phyloP scores from a whole-genome alignment of 495 filamentous ascomycete genomes.

The Peziza echinospora region DNA sequence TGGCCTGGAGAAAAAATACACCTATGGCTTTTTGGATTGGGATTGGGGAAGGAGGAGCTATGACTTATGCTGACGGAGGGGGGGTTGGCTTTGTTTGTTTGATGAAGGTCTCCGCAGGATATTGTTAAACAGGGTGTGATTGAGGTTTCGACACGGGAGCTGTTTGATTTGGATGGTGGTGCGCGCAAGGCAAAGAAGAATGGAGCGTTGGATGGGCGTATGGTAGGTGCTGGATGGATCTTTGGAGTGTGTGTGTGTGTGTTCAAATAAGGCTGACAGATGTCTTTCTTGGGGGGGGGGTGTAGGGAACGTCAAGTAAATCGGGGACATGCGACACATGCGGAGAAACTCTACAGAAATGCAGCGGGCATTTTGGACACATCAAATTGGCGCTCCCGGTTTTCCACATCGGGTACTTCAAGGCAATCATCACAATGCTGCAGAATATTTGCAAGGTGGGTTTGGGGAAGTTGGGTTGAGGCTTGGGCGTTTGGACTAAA shows the following conservation, averaged over 20 bases:
- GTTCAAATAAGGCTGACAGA: background rate
- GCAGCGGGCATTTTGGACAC: conserved; percentile 90
- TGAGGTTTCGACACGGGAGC: conserved; percentile 71
- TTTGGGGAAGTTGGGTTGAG: background rate
- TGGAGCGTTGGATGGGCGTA: conserved; percentile 65
- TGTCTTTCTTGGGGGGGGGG: background rate
- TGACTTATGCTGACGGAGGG: too few relatives aligned
- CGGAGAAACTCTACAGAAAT: conserved; percentile 47
- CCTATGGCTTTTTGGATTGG: conserved; percentile 7
- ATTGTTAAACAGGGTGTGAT: conserved; percentile 85
- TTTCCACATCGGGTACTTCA: conserved; percentile 90
- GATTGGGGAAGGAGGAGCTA: too few relatives aligned
- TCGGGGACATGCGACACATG: conserved; percentile 59
- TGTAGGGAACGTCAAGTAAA: conserved; percentile 66
- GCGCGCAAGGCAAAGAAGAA: conserved; percentile 46
- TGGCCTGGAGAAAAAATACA: conserved; percentile 12
- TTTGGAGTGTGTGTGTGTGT: background rate
- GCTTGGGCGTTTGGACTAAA: background rate
- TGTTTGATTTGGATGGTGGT: conserved; percentile 58
- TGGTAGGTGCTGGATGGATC: conserved; percentile 30
- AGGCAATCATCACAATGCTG: conserved; percentile 65
- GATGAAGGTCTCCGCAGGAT: conserved; percentile 55
- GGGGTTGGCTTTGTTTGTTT: too few relatives aligned
- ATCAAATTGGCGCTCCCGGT: conserved; percentile 71
- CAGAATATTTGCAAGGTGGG: conserved; percentile 76